phyloP scores from a whole-genome alignment of 306 rosid species.

The Herpetospermum pedunculosum region DNA sequence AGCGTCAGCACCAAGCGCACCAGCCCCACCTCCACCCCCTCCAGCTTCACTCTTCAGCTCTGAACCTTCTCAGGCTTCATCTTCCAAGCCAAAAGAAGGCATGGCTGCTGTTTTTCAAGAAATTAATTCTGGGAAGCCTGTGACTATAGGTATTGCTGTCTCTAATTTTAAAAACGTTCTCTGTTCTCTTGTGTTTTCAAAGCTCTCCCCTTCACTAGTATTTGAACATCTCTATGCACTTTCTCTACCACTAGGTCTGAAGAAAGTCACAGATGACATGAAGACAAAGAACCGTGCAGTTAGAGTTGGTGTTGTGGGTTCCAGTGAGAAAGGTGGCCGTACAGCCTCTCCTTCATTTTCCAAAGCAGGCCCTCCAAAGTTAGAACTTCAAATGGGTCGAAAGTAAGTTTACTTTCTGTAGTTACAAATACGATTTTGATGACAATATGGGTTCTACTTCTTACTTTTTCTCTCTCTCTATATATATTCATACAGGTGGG shows the following conservation, averaged over 20 bases:
- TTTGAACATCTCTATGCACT: neutral
- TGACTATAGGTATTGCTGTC: slow-evolving; percentile 50
- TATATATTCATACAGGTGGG: slow-evolving; percentile 53
- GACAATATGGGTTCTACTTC: slow-evolving; percentile 10
- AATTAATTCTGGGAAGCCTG: slow-evolving; percentile 50
- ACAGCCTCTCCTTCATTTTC: slow-evolving; percentile 37
- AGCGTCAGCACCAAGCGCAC: slow-evolving; percentile 44
- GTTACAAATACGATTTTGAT: slow-evolving; percentile 10
- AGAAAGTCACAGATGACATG: slow-evolving; percentile 84
- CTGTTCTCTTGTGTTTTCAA: neutral
- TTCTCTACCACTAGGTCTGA: slow-evolving; percentile 47
- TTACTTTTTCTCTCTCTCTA: neutral
- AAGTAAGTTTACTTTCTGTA: slow-evolving; percentile 45
- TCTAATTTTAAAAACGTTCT: neutral
- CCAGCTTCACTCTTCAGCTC: slow-evolving; percentile 76
- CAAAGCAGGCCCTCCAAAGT: slow-evolving; percentile 76
- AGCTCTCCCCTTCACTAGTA: neutral
- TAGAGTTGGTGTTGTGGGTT: slow-evolving; percentile 62
- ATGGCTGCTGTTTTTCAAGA: slow-evolving; percentile 93
- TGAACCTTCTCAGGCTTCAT: slow-evolving; percentile 69
- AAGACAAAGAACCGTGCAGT: slow-evolving; percentile 81
- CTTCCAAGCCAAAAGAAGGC: slow-evolving; percentile 70
- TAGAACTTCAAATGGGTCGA: slow-evolving; percentile 98
- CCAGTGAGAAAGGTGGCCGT: slow-evolving; percentile 41
- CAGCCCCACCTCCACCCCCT: slow-evolving; percentile 85